These are phyloP conservation scores for Litsea cubeba DNA, from an alignment of 164 flowering plant species.

Conservation along the genomic window DNA sequence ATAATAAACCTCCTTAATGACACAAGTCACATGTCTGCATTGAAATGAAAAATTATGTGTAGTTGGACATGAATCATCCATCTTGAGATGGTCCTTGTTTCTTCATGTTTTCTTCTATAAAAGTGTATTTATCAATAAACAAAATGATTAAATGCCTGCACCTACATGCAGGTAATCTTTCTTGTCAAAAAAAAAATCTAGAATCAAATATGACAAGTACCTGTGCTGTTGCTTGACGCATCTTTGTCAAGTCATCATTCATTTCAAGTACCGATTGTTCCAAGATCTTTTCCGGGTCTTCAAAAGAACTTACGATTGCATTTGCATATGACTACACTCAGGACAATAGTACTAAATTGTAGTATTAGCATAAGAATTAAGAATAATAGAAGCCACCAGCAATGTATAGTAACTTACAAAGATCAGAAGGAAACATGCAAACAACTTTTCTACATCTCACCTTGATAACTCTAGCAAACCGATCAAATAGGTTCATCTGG, in stretches of 20 bases:
- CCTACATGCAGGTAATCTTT: neutral
- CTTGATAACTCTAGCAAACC: slow-evolving; percentile 89
- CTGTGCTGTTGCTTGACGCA: slow-evolving; percentile 99
- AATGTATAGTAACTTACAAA: neutral
- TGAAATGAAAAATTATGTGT: neutral
- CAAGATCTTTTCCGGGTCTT: slow-evolving; percentile 95
- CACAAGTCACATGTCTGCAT: neutral
- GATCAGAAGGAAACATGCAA: neutral
- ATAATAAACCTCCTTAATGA: neutral
- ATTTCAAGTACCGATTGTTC: slow-evolving; percentile 92
- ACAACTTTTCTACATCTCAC: slow-evolving; percentile 24
- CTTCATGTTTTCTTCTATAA: neutral
- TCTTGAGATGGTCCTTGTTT: no score
- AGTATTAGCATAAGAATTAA: neutral
- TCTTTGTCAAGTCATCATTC: slow-evolving; percentile 92
- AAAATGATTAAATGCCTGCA: neutral
- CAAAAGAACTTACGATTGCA: slow-evolving; percentile 76
- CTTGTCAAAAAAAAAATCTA: neutral
- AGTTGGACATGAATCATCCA: no score
- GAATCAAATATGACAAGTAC: slow-evolving; percentile 27
- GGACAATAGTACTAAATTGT: slow-evolving; percentile 9
- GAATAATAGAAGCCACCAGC: neutral
- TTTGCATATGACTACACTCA: slow-evolving; percentile 83
- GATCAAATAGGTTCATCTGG: slow-evolving; percentile 78
- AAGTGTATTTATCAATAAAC: neutral